A percentile compares a stretch with the other conserved stretches of the same genome.
Conservation (phyloP, 306 rosid genomes). For the Corylus heterophylla region DNA sequence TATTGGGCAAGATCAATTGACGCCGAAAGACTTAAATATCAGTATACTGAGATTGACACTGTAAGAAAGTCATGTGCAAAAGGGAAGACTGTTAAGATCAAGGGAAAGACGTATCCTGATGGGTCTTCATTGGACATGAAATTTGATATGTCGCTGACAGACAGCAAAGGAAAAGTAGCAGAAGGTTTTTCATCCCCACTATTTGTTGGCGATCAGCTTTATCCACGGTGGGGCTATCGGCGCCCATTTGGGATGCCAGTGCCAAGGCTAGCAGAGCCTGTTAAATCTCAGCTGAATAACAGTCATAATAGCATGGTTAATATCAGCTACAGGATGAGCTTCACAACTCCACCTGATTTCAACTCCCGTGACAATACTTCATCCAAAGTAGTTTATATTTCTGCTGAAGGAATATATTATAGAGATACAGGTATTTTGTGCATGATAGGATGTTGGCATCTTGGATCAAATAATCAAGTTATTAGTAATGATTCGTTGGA, state of each 20-base stretch:
- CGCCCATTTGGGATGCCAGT: slow-evolving; percentile 15
- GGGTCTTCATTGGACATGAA: slow-evolving; percentile 70
- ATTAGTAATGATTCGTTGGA: slow-evolving; percentile 53
- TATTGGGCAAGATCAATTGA: slow-evolving; percentile 31
- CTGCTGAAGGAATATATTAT: slow-evolving; percentile 80
- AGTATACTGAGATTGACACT: slow-evolving; percentile 50
- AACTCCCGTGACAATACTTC: slow-evolving; percentile 36
- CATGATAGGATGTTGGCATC: slow-evolving; percentile 73
- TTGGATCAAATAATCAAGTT: slow-evolving; percentile 38
- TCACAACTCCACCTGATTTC: slow-evolving; percentile 44
- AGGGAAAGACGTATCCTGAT: slow-evolving; percentile 57
- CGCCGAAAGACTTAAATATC: slow-evolving; percentile 43
- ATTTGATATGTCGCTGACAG: slow-evolving; percentile 55
- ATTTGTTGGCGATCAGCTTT: slow-evolving; percentile 48
- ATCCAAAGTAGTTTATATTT: slow-evolving; percentile 44
- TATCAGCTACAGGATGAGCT: slow-evolving; percentile 61
- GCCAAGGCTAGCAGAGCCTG: slow-evolving; percentile 19
- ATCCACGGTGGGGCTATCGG: slow-evolving; percentile 36
- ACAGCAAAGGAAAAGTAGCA: slow-evolving; percentile 59
- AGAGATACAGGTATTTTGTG: slow-evolving; percentile 61
- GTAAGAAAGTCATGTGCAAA: slow-evolving; percentile 45
- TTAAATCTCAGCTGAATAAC: slow-evolving; percentile 11
- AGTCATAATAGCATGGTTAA: slow-evolving; percentile 36
- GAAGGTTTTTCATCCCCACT: slow-evolving; percentile 64
- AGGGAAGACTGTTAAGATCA: slow-evolving; percentile 39